Base-by-base conservation (phyloP, 371 early-diverging fungal genomes). In the Apophysomyces sp. region DNA sequence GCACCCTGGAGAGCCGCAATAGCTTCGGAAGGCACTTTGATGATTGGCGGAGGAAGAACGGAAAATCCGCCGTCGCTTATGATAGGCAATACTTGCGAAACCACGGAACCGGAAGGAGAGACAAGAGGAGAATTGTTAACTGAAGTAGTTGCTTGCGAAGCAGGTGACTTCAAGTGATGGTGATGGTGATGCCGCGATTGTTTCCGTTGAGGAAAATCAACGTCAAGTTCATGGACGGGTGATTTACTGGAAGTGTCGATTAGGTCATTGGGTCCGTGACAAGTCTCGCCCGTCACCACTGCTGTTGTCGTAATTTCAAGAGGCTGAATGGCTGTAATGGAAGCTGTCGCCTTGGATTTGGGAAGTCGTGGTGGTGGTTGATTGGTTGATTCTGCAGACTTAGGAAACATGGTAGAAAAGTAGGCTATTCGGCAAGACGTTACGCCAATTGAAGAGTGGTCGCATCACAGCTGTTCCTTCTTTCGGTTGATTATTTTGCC, bases 1-100 rank as follows among this genome's bases (percentile, higher is more conserved):
- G 77, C 80, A 65, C 74, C 75, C 54, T 80, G 75, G 9, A 80
- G 63, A 6, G 80, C 80, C 16, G 71, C 77, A 34, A 80, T 72
- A 21, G 80, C 80, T 39, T 80, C 80, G 13, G 80, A 80, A 24
- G 72, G 73, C 0, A 61, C 65, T 58, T 74, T 72, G 2, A 59
- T 28, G 27, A 66, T 39, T 28, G 78, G 78, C 12, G 76, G 73
- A 15, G 73, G 77, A 28, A 75, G 26, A 13, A 62, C 63, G 18
- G 62, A 49, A 54, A 62, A 64, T 7, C 24, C 57, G 7, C 8
- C 27, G 27, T 57, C 39, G 18, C 27, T 36, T 13, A 59, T 57
- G 16, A 57, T 30, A 26, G 64, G 64, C 36, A 58, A 41, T 27
- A 36, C 41, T 9, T 9, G 24, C 1, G 49, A 44, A 2, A 55